Base-by-base conservation (phyloP, 2,329 filamentous ascomycete species). In the Graphilbum fragrans region DNA sequence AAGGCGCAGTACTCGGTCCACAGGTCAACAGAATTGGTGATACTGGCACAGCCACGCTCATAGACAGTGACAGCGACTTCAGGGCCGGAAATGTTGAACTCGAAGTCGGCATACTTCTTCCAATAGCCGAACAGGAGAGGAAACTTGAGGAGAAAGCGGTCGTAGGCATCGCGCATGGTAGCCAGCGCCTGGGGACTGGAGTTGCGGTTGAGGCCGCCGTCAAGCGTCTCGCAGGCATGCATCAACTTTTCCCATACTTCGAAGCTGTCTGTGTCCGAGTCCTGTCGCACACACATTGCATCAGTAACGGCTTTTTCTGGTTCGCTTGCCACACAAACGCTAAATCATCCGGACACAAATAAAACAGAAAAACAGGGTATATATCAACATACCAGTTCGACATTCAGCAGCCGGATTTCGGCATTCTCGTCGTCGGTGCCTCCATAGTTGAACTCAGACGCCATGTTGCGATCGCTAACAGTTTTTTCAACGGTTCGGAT, bases 1-100 rank as follows among this genome's bases (percentile, higher is more conserved):
- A 96, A 96, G 55, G 80, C 77, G 68, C 90, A 96, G 67, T 95
- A 98, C 55, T 94, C 88, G 41, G 86, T 84, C 92, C 92, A 98
- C 45, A 98, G 71, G 59, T 98, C 92, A 55, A 95, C 88, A 29
- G 90, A 96, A 57, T 85, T 86, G 42, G 83, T 82, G 55, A 96
- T 87, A 63, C 86, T 92, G 35, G 88, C 86, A 54, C 94, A 83
- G 51, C 92, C 92, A 59, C 92, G 79, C 65, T 98, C 92, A 55
- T 95, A 98, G 38, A 95, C 80, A 83, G 95, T 93, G 62, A 96
- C 92, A 41, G 92, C 92, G 35, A 90, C 90, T 67, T 98, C 92
- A 5, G 92, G 93, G 17, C 92, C 92, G 5, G 87, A 87, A 50
- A 98, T 94, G 39, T 87, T 87, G 65, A 98, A 98, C 57, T 98